Evolutionary conservation across 192 early-diverging fungal species (phyloP), one percentile per base, ranked within the genome.

Genomic region (Backusella morwellensis): DNA sequence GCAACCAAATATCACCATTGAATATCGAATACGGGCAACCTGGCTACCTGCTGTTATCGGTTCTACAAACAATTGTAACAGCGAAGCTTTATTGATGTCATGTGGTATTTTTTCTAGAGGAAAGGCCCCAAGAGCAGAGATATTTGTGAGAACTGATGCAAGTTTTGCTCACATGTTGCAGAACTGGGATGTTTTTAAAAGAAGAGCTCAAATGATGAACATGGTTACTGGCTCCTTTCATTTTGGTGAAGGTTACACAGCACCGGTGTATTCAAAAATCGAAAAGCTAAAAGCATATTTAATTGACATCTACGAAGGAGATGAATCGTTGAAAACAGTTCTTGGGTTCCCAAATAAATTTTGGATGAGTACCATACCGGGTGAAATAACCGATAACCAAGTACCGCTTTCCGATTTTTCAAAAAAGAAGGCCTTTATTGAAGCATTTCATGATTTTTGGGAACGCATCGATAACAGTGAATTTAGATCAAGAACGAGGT

Each of bases 1-100:
- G 91, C 88, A 91, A 52, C 91, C 92, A 14, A 92, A 93, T 75
- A 86, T 95, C 38, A 91, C 87, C 1, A 86, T 95, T 34, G 88
- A 93, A 34, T 95, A 95, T 81, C 83, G 86, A 74, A 90, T 93
- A 66, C 89, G 86, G 26, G 88, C 85, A 29, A 79, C 78, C 26
- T 84, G 85, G 71, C 69, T 79, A 4, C 81, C 81, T 21, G 26
- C 70, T 23, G 72, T 74, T 9, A 56, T 74, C 9, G 73, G 73
- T n/a, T 59, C 72, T 6, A 15, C 32, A 19, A 29, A 40, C 32
- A 42, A 21, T 5, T 29, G 32, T 15, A 52, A 70, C 1, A 35
- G 26, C n/a, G 68, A 70, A 56, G 44, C 29, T 1, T 9, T 70
- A 15, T 34, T 75, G 14, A 35, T 80, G 67, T 67, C 67, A 8